Conservation (phyloP, 345 rosid species). For the Populus davidiana region DNA sequence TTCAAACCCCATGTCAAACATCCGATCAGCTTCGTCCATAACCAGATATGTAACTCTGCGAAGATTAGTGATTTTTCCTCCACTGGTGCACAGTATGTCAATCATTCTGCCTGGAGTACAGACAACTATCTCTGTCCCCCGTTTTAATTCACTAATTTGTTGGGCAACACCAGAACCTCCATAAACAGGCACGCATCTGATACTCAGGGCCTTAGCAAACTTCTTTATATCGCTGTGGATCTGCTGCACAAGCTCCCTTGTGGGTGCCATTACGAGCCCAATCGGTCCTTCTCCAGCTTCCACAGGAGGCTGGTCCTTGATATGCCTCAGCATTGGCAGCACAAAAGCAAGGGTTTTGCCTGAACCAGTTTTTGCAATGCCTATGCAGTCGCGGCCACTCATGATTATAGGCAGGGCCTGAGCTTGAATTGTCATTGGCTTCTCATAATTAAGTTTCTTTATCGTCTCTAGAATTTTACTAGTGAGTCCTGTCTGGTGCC, state of each 20-base stretch:
- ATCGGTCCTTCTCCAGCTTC: conserved; percentile 94
- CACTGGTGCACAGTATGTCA: conserved; percentile 91
- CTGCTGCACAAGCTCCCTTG: conserved; percentile 98
- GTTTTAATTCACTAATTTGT: conserved; percentile 88
- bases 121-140: conserved; percentile 96
- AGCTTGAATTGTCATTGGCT: conserved; percentile 96
- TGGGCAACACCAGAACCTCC: conserved; percentile 99
- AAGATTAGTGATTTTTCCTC: conserved; percentile 86
- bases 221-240: conserved; percentile 89
- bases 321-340: conserved; percentile 97
- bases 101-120: conserved; percentile 99
- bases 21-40: conserved; percentile 98
- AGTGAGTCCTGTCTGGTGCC: conserved; percentile 95
- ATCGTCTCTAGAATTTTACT: conserved; percentile 79
- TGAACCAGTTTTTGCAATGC: conserved; percentile 93
- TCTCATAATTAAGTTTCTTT: conserved; percentile 82
- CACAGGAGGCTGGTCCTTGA: conserved; percentile 95
- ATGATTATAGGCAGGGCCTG: conserved; percentile 90
- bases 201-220: conserved; percentile 67
- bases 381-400: conserved; percentile 99
- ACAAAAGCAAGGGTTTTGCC: conserved; percentile 97
- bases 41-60: conserved; percentile 81
- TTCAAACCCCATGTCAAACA: conserved; percentile 99
- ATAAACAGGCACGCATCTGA: conserved; percentile 86
- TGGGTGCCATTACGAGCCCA: conserved; percentile 98